These are phyloP conservation scores for Przewalskia tangutica DNA, from an alignment of 257 asterid genomes.

Conservation along the genomic window DNA sequence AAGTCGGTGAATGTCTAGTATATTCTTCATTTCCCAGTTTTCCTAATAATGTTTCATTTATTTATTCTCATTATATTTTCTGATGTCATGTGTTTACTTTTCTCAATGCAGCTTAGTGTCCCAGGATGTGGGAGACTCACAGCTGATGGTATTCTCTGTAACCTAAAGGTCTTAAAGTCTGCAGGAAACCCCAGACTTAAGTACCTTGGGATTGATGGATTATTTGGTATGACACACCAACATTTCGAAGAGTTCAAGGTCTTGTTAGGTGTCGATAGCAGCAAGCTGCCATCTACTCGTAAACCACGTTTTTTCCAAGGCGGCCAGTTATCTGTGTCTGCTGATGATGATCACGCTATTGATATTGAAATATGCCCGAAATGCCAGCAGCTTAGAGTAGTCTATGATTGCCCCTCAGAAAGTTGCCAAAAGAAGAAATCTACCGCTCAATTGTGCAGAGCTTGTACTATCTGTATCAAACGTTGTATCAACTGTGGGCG, in stretches of 20 bases:
- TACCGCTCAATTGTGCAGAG: slow-evolving; percentile 42
- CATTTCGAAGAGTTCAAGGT: slow-evolving; percentile 46
- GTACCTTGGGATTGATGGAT: slow-evolving; percentile 43
- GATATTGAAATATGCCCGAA: slow-evolving; percentile 67
- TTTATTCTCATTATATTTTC: background rate
- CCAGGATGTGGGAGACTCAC: slow-evolving; percentile 43
- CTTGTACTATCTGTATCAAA: slow-evolving; percentile 50
- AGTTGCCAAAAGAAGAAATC: slow-evolving; percentile 35
- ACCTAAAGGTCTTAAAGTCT: slow-evolving; percentile 43
- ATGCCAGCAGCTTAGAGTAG: slow-evolving; percentile 48
- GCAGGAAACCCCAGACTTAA: slow-evolving; percentile 46
- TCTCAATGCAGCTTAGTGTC: slow-evolving; percentile 52
- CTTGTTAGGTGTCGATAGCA: slow-evolving; percentile 37
- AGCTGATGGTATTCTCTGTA: slow-evolving; percentile 29
- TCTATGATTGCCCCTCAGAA: slow-evolving; percentile 67
- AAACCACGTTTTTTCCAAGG: slow-evolving; percentile 36
- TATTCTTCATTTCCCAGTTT: background rate
- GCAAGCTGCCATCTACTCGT: slow-evolving; percentile 13
- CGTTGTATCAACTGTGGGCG: slow-evolving; percentile 72
- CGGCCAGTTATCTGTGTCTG: slow-evolving; percentile 38
- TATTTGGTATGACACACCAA: slow-evolving; percentile 32
- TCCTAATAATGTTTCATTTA: background rate
- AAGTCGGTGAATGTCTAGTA: background rate
- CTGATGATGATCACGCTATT: slow-evolving; percentile 58
- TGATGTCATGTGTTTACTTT: background rate